These are phyloP conservation scores for Conringia planisiliqua DNA, from an alignment of 345 rosid species.

Conservation along the genomic window DNA sequence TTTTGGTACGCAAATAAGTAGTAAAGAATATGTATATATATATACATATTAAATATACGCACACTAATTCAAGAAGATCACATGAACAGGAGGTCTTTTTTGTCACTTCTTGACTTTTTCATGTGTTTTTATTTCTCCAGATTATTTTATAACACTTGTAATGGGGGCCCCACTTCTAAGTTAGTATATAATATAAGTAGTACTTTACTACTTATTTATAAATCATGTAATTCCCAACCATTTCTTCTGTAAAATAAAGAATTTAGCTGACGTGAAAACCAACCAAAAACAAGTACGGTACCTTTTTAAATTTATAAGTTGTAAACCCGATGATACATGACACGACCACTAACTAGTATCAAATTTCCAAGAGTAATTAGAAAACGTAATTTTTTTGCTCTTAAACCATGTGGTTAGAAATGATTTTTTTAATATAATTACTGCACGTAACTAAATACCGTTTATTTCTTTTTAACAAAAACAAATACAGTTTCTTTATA, in stretches of 20 bases:
- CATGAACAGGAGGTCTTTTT: constrained; percentile 6
- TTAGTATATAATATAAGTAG: neutral
- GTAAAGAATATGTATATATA: neutral
- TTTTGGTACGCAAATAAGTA: no score
- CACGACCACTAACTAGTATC: no score
- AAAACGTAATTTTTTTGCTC: no score
- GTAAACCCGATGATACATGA: no score
- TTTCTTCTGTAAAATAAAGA: neutral
- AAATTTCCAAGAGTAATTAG: no score
- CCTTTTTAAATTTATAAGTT: no score
- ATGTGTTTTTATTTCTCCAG: neutral
- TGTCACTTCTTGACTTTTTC: constrained; percentile 24
- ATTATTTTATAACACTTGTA: neutral
- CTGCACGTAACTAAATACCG: no score
- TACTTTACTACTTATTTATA: neutral
- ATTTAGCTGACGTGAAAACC: neutral
- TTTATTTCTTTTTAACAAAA: no score
- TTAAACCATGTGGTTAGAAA: no score
- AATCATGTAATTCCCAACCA: neutral
- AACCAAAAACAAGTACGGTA: no score
- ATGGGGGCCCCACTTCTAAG: neutral
- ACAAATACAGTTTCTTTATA: no score
- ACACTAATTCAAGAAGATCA: constrained; percentile 12
- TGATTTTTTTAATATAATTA: no score
- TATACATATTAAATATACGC: neutral